Percentiles rank a stretch among this genome's conserved stretches.
phyloP scores from a whole-genome alignment of 305 asterid species.

The Solanum hybrid region DNA sequence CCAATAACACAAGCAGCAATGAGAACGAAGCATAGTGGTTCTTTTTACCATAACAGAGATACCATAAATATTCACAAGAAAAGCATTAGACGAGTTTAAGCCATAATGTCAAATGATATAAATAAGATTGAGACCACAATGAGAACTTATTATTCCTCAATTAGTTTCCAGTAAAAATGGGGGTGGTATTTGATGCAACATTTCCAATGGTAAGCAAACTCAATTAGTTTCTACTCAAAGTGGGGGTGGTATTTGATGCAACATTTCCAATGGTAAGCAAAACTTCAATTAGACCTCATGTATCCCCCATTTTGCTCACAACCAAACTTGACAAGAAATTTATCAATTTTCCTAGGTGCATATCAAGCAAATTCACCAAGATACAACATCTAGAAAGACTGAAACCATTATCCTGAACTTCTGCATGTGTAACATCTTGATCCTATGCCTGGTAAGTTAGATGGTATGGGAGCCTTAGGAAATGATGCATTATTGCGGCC shows the following conservation, averaged over 20 bases:
- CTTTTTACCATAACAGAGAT: not conserved
- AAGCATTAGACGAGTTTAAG: not conserved
- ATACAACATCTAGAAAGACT: not conserved
- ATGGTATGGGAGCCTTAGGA: not conserved
- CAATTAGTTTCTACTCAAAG: not conserved
- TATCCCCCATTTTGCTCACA: not conserved
- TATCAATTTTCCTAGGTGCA: not conserved
- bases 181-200: not conserved
- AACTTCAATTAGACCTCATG: not conserved
- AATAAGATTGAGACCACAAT: not conserved
- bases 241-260: not conserved
- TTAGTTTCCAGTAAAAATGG: not conserved
- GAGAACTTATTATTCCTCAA: not conserved
- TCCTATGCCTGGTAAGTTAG: not conserved
- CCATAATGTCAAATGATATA: not conserved
- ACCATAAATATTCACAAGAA: not conserved
- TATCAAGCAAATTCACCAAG: not conserved
- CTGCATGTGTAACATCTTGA: not conserved
- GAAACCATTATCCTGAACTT: not conserved
- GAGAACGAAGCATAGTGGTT: not conserved
- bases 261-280: not conserved
- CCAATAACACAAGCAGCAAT: constrained; percentile 11
- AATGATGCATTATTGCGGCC: not conserved
- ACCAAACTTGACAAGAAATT: not conserved
- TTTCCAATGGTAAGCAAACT: not conserved